phyloP scores from a whole-genome alignment of 306 rosid genomes.

The Dryas alaskensis region DNA sequence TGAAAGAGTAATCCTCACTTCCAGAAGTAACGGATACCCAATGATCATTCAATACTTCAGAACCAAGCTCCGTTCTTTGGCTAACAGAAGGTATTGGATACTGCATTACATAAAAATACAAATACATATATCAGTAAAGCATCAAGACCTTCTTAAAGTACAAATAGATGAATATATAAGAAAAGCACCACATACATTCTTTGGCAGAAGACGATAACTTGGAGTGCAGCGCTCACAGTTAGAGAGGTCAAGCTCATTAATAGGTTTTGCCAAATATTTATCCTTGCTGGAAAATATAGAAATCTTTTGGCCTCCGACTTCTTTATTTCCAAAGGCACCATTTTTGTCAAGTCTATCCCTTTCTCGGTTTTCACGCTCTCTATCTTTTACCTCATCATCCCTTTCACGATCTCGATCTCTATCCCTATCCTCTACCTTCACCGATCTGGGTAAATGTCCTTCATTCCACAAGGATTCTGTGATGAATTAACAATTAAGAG shows the following conservation, averaged over 20 bases:
- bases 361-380: slow-evolving; percentile 78
- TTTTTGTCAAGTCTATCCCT: slow-evolving; percentile 59
- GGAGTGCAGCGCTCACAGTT: slow-evolving; percentile 96
- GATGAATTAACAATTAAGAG: slow-evolving; percentile 27
- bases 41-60: slow-evolving; percentile 80
- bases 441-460: slow-evolving; percentile 59
- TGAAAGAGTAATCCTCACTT: slow-evolving; percentile 97
- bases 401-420: slow-evolving; percentile 60
- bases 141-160: slow-evolving; percentile 9
- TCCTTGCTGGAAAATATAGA: slow-evolving; percentile 80
- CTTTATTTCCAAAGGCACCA: slow-evolving; percentile 52
- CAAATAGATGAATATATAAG: slow-evolving; percentile 13
- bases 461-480: slow-evolving; percentile 83
- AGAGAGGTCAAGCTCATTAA: slow-evolving; percentile 95
- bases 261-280: slow-evolving; percentile 83
- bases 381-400: slow-evolving; percentile 71
- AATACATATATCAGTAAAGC: slow-evolving; percentile 21
- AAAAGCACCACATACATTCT: slow-evolving; percentile 52
- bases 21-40: slow-evolving; percentile 99
- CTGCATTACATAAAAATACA: slow-evolving; percentile 41
- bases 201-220: slow-evolving; percentile 91
- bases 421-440: slow-evolving; percentile 77
- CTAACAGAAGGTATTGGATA: slow-evolving; percentile 90
- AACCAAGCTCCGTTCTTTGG: slow-evolving; percentile 82
- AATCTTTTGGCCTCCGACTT: slow-evolving; percentile 65